These are phyloP conservation scores for Helicocarpus griseus DNA, from an alignment of 2,329 filamentous ascomycete species.

Conservation along the genomic window DNA sequence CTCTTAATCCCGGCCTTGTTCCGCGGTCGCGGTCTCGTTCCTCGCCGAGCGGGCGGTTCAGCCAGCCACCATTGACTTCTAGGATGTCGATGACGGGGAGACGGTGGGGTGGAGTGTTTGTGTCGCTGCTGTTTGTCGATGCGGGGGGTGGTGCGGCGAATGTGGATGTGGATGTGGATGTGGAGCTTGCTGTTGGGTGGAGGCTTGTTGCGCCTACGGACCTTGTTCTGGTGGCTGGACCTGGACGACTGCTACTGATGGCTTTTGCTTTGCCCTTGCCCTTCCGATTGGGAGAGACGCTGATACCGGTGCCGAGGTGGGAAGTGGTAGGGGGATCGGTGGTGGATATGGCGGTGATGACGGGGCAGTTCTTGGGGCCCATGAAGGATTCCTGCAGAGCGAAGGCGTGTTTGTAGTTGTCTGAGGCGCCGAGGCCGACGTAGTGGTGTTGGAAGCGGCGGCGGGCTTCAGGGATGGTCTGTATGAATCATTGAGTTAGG, in stretches of 20 bases:
- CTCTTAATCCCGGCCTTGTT: background rate
- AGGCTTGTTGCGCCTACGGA: no score
- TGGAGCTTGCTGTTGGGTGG: no score
- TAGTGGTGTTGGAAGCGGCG: constrained; percentile 27
- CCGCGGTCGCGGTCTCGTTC: no score
- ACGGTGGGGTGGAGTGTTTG: background rate
- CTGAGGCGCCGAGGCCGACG: constrained; percentile 12
- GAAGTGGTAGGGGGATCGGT: no score
- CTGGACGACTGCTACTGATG: no score
- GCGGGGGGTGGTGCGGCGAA: background rate
- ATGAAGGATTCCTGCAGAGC: constrained; percentile 4
- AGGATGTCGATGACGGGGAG: constrained; percentile 11
- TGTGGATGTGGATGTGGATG: background rate
- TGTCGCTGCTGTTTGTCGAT: background rate
- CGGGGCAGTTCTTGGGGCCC: background rate
- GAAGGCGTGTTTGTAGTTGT: constrained; percentile 4
- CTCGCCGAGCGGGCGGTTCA: no score
- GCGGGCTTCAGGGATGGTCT: constrained; percentile 32
- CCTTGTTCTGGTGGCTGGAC: no score
- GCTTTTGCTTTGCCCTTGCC: background rate
- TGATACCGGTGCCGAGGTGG: background rate
- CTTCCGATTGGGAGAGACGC: background rate
- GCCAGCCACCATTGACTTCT: constrained; percentile 12
- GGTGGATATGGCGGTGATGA: background rate
- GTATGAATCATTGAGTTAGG: background rate